Evolutionary conservation across 1,284 basidiomycete genomes (phyloP), one percentile per base, ranked within the genome.

Genomic region (Sporisorium sorghi): DNA sequence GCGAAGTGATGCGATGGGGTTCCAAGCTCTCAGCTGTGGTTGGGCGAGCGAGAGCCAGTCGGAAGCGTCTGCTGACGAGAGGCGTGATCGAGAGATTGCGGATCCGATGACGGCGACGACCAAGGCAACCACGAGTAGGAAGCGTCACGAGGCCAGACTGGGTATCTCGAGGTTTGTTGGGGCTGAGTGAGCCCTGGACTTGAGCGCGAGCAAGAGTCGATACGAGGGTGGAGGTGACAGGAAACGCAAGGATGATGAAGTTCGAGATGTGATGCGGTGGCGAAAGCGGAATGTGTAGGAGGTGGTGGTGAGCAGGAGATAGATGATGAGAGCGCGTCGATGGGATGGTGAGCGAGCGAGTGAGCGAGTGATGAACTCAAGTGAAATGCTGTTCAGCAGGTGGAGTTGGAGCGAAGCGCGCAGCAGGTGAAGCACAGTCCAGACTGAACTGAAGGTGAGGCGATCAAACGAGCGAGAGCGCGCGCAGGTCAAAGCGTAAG

Each of bases 341-440:
- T 30, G 23, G 10, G 23, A n/a, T 37, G 42, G 19, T 23, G n/a
- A 54, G n/a, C n/a, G n/a, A n/a, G n/a, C n/a, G n/a, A n/a, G n/a
- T n/a, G n/a, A 54, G 21, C 28, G 24, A 40, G 26, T 30, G 37
- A 43, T 37, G n/a, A n/a, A n/a, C n/a, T 37, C 35, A 12, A 12
- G 30, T 35, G 30, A 23, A 33, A 21, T n/a, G 53, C 15, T 17
- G 19, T 24, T 43, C 32, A 33, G 43, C 42, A 47, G 53, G 53
- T 56, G 53, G 53, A 56, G 53, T 47, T 56, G 53, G 43, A 56
- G 43, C 53, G 23, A 46, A 28, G 26, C 44, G 44, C 26, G 44
- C 44, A 28, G 24, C 44, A 2, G 7, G 28, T 30, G 30, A 5
- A 30, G 30, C 30, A 11, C 30, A 26, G 26, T 14, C n/a, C n/a